Evolutionary conservation across 2,329 filamentous ascomycete genomes (phyloP).

Genomic region (Neonectria punicea): DNA sequence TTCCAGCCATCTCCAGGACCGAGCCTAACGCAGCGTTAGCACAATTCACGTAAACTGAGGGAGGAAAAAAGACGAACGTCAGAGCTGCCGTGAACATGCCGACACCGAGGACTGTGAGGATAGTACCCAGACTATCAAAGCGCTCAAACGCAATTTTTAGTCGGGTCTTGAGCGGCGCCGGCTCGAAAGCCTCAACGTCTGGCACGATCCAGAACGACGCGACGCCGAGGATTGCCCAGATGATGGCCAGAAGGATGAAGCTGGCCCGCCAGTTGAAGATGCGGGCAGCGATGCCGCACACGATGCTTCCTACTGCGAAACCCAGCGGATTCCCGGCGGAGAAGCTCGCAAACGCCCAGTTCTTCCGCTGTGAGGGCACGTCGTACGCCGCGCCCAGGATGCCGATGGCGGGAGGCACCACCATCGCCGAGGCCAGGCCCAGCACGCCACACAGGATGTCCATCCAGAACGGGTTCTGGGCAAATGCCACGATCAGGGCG

Average conservation of each 20-base stretch:
- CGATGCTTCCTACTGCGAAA: slow-evolving; percentile 60
- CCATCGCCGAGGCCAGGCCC: slow-evolving; percentile 71
- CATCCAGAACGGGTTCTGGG: slow-evolving; percentile 39
- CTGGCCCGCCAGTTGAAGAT: slow-evolving; percentile 72
- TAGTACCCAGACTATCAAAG: slow-evolving; percentile 70
- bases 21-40: slow-evolving; percentile 54
- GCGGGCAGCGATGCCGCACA: slow-evolving; percentile 70
- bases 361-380: slow-evolving; percentile 70
- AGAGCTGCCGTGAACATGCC: slow-evolving; percentile 72
- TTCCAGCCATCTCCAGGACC: slow-evolving; percentile 72
- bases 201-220: slow-evolving; percentile 72
- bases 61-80: slow-evolving; percentile 54
- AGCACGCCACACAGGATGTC: slow-evolving; percentile 71
- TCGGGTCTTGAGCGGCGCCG: slow-evolving; percentile 37
- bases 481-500: slow-evolving; percentile 36
- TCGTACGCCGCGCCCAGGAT: slow-evolving; percentile 72
- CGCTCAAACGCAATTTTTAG: slow-evolving; percentile 57
- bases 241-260: slow-evolving; percentile 70
- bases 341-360: slow-evolving; percentile 72
- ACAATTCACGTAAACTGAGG: background rate
- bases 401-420: slow-evolving; percentile 71
- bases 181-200: slow-evolving; percentile 57
- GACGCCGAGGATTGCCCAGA: slow-evolving; percentile 69
- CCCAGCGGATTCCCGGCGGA: slow-evolving; percentile 54
- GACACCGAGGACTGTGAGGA: slow-evolving; percentile 71